These are phyloP conservation scores for Solanum tarapatanum DNA, from an alignment of 257 asterid species.

Conservation along the genomic window DNA sequence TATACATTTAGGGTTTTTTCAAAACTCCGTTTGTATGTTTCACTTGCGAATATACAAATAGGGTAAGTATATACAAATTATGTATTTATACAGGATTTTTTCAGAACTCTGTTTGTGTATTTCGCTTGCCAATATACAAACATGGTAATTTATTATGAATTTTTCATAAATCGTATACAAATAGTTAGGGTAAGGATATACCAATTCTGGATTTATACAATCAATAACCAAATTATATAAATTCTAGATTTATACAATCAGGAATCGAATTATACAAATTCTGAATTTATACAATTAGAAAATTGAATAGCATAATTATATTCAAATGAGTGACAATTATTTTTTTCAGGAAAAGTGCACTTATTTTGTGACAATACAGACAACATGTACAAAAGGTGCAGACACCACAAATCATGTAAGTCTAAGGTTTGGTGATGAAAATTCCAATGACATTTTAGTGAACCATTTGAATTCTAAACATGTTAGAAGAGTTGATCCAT, in stretches of 20 bases:
- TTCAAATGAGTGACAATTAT: neutral
- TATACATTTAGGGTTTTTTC: neutral
- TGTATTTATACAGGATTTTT: no score
- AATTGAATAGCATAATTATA: neutral
- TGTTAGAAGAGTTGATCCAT: constrained; percentile 32
- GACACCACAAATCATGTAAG: constrained; percentile 31
- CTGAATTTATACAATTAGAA: neutral
- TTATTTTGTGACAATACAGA: constrained; percentile 25
- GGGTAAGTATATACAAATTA: no score
- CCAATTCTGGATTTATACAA: no score
- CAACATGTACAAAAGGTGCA: constrained; percentile 33
- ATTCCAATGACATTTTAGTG: constrained; percentile 28
- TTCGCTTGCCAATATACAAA: neutral
- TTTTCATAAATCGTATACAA: neutral
- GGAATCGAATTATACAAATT: neutral
- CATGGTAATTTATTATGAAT: neutral
- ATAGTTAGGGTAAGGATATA: neutral
- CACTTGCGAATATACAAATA: neutral
- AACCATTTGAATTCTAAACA: constrained; percentile 32
- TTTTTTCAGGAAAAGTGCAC: constrained; percentile 22
- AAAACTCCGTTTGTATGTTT: neutral
- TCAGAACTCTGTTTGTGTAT: neutral
- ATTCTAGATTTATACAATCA: neutral
- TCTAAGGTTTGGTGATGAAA: constrained; percentile 36
- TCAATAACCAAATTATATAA: neutral